Base-by-base conservation (phyloP, 2,329 filamentous ascomycete species). In the Fusarium lyarnte region DNA sequence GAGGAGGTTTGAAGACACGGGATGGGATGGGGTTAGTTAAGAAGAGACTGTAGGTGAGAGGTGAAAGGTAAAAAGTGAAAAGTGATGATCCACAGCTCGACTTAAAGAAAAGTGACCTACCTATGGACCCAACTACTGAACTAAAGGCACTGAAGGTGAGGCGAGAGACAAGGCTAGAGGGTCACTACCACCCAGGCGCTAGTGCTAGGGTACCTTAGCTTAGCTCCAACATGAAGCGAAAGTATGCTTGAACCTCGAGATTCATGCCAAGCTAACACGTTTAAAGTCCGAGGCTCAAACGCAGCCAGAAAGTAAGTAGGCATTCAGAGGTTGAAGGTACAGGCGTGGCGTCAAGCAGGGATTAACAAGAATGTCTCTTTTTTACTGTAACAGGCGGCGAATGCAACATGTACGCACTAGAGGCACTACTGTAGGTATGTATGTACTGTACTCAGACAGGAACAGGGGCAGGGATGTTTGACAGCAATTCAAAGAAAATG, bases 31-130 rank as follows among this genome's bases (percentile, higher is more conserved):
- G 43, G 53, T 35, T 57, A 47, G 33, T 38, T 27, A 45, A n/a
- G 29, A 57, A 47, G 53, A 57, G 39, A 57, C 29, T 46, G 39
- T 47, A 57, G 53, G 39, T 47, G 53, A 57, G 53, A 29, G 27
- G 27, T 70, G 49, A 36, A 21, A 66, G 59, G 66, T 72, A 39
- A 77, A 76, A 77, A 75, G 70, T 75, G 74, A 77, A 68, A 76
- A 74, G 75, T 73, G 70, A 77, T 66, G 73, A 75, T 76, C 75
- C 74, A 77, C 75, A 68, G 63, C 53, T 66, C 58, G 49, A 66
- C 58, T 52, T 58, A 52, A 54, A 54, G 36, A 57, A 63, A 68
- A 61, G 49, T 36, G 54, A 46, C 59, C 36, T 36, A 29, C 49
- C 31, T 36, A 29, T 27, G 42, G 46, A 35, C 47, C 64, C 65